Conservation (phyloP, 1,284 basidiomycete species). For the Rhizoctonia solani region DNA sequence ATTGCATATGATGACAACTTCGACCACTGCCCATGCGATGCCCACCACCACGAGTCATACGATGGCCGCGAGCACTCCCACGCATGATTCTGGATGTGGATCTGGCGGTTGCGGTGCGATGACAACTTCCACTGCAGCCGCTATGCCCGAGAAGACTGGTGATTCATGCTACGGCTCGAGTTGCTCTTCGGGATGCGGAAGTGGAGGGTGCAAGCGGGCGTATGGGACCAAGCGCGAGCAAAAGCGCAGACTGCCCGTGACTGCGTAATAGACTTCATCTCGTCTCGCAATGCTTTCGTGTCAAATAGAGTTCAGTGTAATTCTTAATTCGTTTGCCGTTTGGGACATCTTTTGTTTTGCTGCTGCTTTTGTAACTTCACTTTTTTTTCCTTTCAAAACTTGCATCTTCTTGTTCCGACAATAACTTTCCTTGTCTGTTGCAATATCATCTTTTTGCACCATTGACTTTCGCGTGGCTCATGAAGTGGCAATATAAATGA, state of each 20-base stretch:
- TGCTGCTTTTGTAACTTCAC: not conserved
- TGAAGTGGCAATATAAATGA: too few relatives aligned
- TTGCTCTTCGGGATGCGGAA: constrained; percentile 14
- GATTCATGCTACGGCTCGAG: constrained; percentile 13
- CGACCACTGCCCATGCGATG: not conserved
- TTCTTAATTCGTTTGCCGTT: too few relatives aligned
- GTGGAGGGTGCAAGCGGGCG: constrained; percentile 19
- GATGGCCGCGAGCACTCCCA: not conserved
- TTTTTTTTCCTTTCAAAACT: too few relatives aligned
- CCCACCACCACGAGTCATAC: not conserved
- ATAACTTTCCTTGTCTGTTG: not conserved
- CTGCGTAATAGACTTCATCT: too few relatives aligned
- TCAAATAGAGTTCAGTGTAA: constrained; percentile 16
- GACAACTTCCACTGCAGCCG: not conserved
- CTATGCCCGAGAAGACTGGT: constrained; percentile 21
- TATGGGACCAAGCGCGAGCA: constrained; percentile 21
- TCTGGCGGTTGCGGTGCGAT: constrained; percentile 6
- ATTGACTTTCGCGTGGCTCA: too few relatives aligned
- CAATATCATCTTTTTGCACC: too few relatives aligned
- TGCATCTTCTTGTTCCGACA: not conserved
- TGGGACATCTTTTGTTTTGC: too few relatives aligned
- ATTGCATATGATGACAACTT: too few relatives aligned
- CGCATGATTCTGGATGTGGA: not conserved
- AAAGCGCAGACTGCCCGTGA: not conserved
- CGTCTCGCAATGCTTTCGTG: not conserved